phyloP scores from a whole-genome alignment of 2,329 filamentous ascomycete genomes.

The Cercospora zeae-maydis region DNA sequence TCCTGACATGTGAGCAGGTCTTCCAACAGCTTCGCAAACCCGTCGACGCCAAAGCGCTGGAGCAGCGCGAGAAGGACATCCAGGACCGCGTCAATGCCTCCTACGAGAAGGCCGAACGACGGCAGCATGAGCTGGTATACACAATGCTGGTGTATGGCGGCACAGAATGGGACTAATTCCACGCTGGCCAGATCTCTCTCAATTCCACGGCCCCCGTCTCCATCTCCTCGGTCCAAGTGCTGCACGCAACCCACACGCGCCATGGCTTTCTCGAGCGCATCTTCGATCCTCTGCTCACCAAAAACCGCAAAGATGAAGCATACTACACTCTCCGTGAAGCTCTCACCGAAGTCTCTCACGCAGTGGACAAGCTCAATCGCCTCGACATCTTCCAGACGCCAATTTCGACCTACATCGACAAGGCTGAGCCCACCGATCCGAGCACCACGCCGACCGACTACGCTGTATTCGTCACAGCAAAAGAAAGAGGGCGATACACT shows the following conservation, averaged over 20 bases:
- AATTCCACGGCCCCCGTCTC: slow-evolving; percentile 86
- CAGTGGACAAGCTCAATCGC: slow-evolving; percentile 69
- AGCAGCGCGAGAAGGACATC: slow-evolving; percentile 58
- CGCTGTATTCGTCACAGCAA: slow-evolving; percentile 72
- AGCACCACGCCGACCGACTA: slow-evolving; percentile 72
- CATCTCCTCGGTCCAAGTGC: slow-evolving; percentile 77
- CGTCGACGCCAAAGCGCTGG: slow-evolving; percentile 56
- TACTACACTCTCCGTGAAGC: slow-evolving; percentile 78
- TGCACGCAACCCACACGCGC: slow-evolving; percentile 80
- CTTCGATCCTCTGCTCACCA: slow-evolving; percentile 71
- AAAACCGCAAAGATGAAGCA: slow-evolving; percentile 43
- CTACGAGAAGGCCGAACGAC: slow-evolving; percentile 59
- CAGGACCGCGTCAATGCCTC: slow-evolving; percentile 57
- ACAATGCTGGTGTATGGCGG: too few species aligned
- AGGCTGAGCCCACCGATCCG: slow-evolving; percentile 64
- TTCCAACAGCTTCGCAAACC: slow-evolving; percentile 59
- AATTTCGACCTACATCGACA: slow-evolving; percentile 78
- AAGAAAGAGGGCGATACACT: slow-evolving; percentile 76
- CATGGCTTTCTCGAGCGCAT: slow-evolving; percentile 77
- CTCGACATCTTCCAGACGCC: slow-evolving; percentile 87
- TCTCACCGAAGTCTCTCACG: slow-evolving; percentile 65
- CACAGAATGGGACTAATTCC: background rate
- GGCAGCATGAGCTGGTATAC: slow-evolving; percentile 63
- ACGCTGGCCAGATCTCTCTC: slow-evolving; percentile 60
- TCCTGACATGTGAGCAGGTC: slow-evolving; percentile 43